Conservation (phyloP, 345 rosid species). For the Hibiscus trionum region DNA sequence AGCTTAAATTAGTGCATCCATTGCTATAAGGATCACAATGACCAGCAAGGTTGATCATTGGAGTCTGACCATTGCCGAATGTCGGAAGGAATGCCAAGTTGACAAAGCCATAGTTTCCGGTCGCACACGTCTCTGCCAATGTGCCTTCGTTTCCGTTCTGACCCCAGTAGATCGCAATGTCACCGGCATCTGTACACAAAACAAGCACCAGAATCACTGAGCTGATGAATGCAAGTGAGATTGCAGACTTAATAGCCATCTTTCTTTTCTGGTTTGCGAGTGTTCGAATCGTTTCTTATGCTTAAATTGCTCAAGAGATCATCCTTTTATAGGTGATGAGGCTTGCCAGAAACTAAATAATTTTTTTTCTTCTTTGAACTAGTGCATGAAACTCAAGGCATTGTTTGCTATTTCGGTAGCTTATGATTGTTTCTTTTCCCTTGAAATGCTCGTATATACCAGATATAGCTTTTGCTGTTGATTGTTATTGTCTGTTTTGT, state of each 20-base stretch:
- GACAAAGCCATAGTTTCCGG: conserved; percentile 15
- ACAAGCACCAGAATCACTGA: not conserved
- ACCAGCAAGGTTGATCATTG: conserved; percentile 23
- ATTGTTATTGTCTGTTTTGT: not conserved
- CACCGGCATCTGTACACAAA: not conserved
- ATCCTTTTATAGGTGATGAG: not conserved
- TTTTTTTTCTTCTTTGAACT: too few relatives aligned
- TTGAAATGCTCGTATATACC: not conserved
- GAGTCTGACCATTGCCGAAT: conserved; percentile 23
- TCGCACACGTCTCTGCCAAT: conserved; percentile 7
- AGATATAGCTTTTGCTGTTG: not conserved
- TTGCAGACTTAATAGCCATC: not conserved
- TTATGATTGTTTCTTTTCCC: not conserved
- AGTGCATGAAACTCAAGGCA: not conserved
- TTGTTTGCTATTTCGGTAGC: not conserved
- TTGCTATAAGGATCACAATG: conserved; percentile 23
- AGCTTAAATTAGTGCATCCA: conserved; percentile 4
- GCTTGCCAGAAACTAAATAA: not conserved
- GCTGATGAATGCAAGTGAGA: not conserved
- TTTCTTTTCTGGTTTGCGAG: not conserved
- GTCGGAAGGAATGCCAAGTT: conserved; percentile 23
- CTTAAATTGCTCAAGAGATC: not conserved
- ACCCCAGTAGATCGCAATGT: conserved; percentile 12
- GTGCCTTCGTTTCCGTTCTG: conserved; percentile 11
- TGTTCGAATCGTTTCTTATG: not conserved